phyloP scores from a whole-genome alignment of 179 eudicot species.

The Actinidia arguta region DNA sequence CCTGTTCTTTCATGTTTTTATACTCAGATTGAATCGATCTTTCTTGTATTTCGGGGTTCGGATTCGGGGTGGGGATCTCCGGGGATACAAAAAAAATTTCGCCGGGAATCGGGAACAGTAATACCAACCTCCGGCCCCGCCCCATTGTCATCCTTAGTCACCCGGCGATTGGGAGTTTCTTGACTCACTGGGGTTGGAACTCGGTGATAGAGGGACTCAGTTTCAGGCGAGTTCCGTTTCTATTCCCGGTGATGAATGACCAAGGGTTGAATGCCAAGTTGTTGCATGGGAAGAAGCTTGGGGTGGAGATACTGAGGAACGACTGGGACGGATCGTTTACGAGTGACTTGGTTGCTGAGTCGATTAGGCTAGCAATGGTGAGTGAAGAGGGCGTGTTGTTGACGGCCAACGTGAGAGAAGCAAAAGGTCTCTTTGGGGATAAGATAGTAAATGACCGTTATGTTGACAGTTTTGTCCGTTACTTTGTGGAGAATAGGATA shows the following conservation, averaged over 20 bases:
- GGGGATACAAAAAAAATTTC: no score
- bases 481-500: slow-evolving; percentile 3
- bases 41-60: no score
- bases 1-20: no score
- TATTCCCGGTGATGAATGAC: slow-evolving; percentile 56
- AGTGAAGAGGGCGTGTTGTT: slow-evolving; percentile 35
- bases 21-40: no score
- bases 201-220: slow-evolving; percentile 64
- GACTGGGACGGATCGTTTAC: slow-evolving; percentile 44
- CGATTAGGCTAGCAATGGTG: slow-evolving; percentile 36
- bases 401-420: slow-evolving; percentile 37
- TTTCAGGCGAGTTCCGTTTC: slow-evolving; percentile 42
- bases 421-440: slow-evolving; percentile 35
- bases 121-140: no score
- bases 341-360: slow-evolving; percentile 37
- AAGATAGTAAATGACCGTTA: slow-evolving; percentile 17
- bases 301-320: slow-evolving; percentile 40
- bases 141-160: slow-evolving; percentile 69
- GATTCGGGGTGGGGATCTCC: no score
- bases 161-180: slow-evolving; percentile 59
- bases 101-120: no score
- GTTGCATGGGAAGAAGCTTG: slow-evolving; percentile 40
- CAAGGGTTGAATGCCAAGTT: slow-evolving; percentile 56
- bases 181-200: slow-evolving; percentile 93
- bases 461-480: slow-evolving; percentile 25